A percentile compares a stretch with the other conserved stretches of the same genome.
phyloP scores from a whole-genome alignment of 768 basidiomycete genomes.

The Suillus lakei region DNA sequence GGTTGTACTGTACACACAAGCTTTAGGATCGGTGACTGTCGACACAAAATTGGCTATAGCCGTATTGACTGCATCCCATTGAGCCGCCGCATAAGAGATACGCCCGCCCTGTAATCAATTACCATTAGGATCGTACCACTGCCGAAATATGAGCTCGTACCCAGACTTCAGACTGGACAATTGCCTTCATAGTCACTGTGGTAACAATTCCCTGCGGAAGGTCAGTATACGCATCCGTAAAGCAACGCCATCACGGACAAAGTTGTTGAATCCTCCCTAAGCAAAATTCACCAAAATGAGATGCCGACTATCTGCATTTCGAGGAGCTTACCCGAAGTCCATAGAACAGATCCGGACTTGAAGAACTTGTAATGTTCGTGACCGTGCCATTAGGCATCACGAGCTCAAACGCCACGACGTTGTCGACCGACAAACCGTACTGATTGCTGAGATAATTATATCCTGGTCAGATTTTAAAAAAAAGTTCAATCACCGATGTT shows the following conservation, averaged over 20 bases:
- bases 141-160: constrained; percentile 36
- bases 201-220: too few relatives aligned
- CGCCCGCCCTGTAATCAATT: constrained; percentile 49
- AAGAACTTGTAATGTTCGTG: constrained; percentile 35
- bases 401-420: constrained; percentile 57
- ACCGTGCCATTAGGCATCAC: constrained; percentile 60
- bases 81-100: constrained; percentile 34
- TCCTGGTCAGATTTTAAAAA: constrained; percentile 38
- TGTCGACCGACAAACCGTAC: too few relatives aligned
- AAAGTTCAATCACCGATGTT: not conserved
- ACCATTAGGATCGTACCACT: constrained; percentile 27
- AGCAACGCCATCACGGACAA: constrained; percentile 37
- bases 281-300: too few relatives aligned
- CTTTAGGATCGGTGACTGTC: too few relatives aligned
- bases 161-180: constrained; percentile 61
- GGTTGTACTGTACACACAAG: constrained; percentile 41
- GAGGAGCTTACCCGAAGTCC: constrained; percentile 44
- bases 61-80: constrained; percentile 24
- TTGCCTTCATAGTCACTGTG: constrained; percentile 54
- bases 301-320: too few relatives aligned
- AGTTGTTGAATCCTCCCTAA: constrained; percentile 72
- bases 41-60: constrained; percentile 30
- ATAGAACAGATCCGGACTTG: constrained; percentile 48
- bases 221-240: constrained; percentile 37
- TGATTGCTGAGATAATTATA: constrained; percentile 70